Evolutionary conservation across 2,329 filamentous ascomycete genomes (phyloP).

Genomic region (Colletotrichum simmondsii): DNA sequence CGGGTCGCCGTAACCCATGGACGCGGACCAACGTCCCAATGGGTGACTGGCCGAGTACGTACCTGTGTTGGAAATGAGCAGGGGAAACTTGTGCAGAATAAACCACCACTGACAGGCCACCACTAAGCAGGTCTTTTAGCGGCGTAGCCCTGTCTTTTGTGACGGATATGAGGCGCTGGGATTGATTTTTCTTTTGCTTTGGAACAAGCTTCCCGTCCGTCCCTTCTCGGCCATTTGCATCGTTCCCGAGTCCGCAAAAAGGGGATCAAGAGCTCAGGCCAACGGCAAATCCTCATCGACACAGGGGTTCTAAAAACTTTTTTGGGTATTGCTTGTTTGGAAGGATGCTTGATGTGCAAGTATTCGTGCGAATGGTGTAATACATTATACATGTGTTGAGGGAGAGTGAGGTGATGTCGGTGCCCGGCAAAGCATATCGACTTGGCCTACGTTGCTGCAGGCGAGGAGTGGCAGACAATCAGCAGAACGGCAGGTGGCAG

Average conservation of each 20-base stretch:
- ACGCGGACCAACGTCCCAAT: conserved; percentile 6
- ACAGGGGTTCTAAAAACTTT: neutral
- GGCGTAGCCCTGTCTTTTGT: neutral
- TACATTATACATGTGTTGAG: too few relatives aligned
- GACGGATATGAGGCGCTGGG: neutral
- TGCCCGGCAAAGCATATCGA: neutral
- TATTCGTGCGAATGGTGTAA: neutral
- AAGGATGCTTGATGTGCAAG: neutral
- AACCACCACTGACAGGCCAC: neutral
- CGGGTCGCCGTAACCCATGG: neutral
- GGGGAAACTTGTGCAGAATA: neutral
- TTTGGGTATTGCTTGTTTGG: neutral
- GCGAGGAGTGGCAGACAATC: neutral
- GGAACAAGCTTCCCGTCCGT: neutral
- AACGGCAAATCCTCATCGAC: conserved; percentile 22
- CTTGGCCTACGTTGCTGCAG: conserved; percentile 7
- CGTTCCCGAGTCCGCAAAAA: conserved; percentile 1
- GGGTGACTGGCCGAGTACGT: neutral
- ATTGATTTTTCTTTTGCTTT: neutral
- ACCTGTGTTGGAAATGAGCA: neutral
- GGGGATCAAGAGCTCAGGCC: conserved; percentile 13
- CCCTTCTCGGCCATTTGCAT: neutral
- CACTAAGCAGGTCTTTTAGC: neutral
- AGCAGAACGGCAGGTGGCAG: neutral
- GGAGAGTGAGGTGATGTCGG: neutral